phyloP scores from a whole-genome alignment of 768 basidiomycete genomes.

The Lentinula sp. region DNA sequence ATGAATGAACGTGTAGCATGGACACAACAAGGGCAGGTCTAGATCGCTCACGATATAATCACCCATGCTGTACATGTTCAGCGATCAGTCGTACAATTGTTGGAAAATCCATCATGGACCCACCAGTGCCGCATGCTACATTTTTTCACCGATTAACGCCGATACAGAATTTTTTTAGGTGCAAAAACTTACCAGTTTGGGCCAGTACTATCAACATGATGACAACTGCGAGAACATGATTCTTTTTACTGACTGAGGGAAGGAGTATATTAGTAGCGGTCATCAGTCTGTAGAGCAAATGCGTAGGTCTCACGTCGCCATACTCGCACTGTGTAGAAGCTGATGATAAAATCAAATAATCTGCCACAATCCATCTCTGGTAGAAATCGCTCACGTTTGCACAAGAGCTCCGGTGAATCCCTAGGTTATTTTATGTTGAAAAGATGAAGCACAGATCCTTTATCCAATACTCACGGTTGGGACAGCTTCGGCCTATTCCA shows the following conservation, averaged over 20 bases:
- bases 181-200: conserved; percentile 1
- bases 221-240: conserved; percentile 1
- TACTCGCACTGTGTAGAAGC: conserved; percentile 9
- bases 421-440: neutral
- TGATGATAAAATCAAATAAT: neutral
- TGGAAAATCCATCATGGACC: neutral
- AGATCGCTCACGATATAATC: conserved; percentile 6
- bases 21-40: neutral
- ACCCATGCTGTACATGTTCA: conserved; percentile 5
- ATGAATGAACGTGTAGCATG: neutral
- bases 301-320: conserved; percentile 3
- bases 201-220: conserved; percentile 7
- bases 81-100: neutral
- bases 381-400: conserved; percentile 1
- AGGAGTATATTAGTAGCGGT: neutral
- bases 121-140: conserved; percentile 5
- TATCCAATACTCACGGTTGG: conserved; percentile 7
- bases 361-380: neutral
- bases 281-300: neutral
- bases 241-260: conserved; percentile 9
- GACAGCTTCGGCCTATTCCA: conserved; percentile 3
- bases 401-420: conserved; percentile 9
- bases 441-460: neutral
- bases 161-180: neutral
- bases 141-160: neutral